These are phyloP conservation scores for Cladosporium velox DNA, from an alignment of 2,329 filamentous ascomycete species.

Conservation along the genomic window DNA sequence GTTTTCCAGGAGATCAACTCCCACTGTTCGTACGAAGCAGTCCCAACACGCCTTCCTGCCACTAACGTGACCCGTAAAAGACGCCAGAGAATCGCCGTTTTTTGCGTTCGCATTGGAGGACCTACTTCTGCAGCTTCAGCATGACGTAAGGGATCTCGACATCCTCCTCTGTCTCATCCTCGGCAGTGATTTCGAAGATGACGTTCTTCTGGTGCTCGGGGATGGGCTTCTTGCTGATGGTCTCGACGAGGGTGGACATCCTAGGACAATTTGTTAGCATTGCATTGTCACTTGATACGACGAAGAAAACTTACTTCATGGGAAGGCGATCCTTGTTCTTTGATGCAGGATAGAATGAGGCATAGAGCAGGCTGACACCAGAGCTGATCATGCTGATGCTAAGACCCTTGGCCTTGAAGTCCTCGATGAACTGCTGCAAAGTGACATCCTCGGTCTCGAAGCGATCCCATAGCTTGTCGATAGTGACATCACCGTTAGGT, in stretches of 20 bases:
- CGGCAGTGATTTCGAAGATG: conserved; percentile 93
- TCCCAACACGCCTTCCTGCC: neutral
- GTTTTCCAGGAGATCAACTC: neutral
- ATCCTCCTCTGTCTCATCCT: conserved; percentile 86
- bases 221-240: conserved; percentile 87
- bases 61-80: neutral
- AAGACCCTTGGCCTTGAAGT: conserved; percentile 75
- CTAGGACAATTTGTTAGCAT: conserved; percentile 50
- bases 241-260: conserved; percentile 83
- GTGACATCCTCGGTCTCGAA: conserved; percentile 90
- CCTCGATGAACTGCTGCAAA: conserved; percentile 76
- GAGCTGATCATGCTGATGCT: conserved; percentile 91
- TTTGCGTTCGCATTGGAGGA: neutral
- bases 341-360: conserved; percentile 83
- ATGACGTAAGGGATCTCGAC: conserved; percentile 97
- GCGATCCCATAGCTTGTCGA: conserved; percentile 98
- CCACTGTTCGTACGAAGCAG: neutral
- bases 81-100: neutral
- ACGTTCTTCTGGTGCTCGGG: conserved; percentile 91
- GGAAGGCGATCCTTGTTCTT: conserved; percentile 79
- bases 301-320: conserved; percentile 59
- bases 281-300: neutral
- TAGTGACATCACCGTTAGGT: conserved; percentile 72
- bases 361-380: conserved; percentile 93
- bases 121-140: conserved; percentile 66